A percentile compares a stretch with the other conserved stretches of the same genome.
These are phyloP conservation scores for Trichoderma breve DNA, from an alignment of 2,329 filamentous ascomycete species.

Conservation along the genomic window DNA sequence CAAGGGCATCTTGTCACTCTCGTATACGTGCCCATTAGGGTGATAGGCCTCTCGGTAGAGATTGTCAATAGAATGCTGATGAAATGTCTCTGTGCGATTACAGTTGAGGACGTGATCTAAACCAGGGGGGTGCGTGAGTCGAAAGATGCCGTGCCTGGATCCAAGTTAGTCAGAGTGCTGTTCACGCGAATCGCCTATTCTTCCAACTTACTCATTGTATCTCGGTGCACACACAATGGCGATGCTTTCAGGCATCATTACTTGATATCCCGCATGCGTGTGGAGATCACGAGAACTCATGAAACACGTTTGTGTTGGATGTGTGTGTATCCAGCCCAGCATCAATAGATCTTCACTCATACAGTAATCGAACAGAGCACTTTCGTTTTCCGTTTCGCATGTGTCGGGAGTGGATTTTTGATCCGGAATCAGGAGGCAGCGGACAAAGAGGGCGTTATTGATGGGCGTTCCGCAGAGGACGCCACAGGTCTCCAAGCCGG, in stretches of 20 bases:
- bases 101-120: conserved; percentile 82
- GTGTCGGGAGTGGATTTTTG: conserved; percentile 89
- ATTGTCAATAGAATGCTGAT: conserved; percentile 65
- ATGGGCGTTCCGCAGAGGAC: conserved; percentile 88
- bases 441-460: conserved; percentile 91
- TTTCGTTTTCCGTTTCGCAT: conserved; percentile 89
- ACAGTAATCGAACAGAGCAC: conserved; percentile 83
- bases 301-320: conserved; percentile 94
- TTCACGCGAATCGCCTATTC: neutral
- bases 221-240: conserved; percentile 93
- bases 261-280: conserved; percentile 90
- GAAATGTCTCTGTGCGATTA: conserved; percentile 75
- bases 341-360: conserved; percentile 80
- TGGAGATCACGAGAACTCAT: conserved; percentile 94
- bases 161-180: neutral
- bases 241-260: conserved; percentile 94
- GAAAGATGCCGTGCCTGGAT: conserved; percentile 83
- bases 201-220: conserved; percentile 63
- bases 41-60: conserved; percentile 74
- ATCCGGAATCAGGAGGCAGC: conserved; percentile 82
- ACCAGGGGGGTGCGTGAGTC: conserved; percentile 89
- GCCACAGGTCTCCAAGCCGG: conserved; percentile 90
- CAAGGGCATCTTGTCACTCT: conserved; percentile 63
- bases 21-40: conserved; percentile 67
- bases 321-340: conserved; percentile 96